Percentiles rank a stretch among this genome's conserved stretches.
phyloP scores from a whole-genome alignment of 73 alveolate species.

The Paramecium pentaurelia region DNA sequence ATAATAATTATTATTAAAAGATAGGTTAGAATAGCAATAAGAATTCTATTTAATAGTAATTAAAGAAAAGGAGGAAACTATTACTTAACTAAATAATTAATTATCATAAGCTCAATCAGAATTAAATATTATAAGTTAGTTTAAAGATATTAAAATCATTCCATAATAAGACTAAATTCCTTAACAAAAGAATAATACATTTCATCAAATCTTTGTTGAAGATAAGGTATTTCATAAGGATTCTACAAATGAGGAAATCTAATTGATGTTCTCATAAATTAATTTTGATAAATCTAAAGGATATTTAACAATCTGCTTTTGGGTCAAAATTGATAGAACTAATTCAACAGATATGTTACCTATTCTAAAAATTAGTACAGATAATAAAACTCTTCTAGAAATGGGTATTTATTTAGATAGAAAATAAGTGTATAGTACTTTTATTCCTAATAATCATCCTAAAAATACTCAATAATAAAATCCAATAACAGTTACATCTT shows the following conservation, averaged over 20 bases:
- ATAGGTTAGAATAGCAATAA: neutral
- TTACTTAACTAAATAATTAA: neutral
- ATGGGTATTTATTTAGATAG: slow-evolving; percentile 13
- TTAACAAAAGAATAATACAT: neutral
- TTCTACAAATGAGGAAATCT: neutral
- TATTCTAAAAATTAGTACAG: neutral
- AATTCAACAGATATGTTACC: neutral
- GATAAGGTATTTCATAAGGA: neutral
- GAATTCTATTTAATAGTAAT: neutral
- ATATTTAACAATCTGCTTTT: neutral
- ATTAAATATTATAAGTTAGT: neutral
- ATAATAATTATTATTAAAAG: neutral
- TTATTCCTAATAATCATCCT: slow-evolving; percentile 11
- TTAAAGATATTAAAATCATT: neutral
- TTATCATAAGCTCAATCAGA: neutral
- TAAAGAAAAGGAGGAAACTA: neutral
- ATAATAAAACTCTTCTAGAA: neutral
- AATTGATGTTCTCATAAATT: neutral
- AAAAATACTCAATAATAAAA: neutral
- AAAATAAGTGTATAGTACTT: neutral
- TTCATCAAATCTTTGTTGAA: neutral
- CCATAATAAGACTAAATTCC: neutral
- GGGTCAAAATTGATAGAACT: neutral
- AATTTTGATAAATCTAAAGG: neutral
- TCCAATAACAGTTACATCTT: slow-evolving; percentile 18